Base-by-base conservation (phyloP, 1,284 basidiomycete species). In the Malassezia slooffiae region DNA sequence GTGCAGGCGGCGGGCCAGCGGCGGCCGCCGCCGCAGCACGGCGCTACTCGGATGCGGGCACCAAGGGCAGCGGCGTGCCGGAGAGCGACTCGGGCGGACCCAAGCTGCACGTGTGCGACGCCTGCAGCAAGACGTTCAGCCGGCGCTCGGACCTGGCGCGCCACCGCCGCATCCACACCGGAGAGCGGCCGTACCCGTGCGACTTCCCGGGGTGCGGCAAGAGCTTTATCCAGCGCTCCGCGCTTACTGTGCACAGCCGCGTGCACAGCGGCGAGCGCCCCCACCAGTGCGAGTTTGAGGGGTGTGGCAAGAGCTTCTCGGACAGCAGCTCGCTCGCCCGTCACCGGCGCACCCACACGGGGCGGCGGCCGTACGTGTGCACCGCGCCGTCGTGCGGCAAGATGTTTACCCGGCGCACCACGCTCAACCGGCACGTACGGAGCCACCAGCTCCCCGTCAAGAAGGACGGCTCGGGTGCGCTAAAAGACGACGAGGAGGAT, bases 231-330 rank as follows among this genome's bases (percentile, higher is more conserved):
- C 61, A 62, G 41, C 60, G 60, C 30, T 65, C 62, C 0, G 86
- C 86, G 17, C 72, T 89, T 44, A 83, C 83, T 38, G 86, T 89
- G 4, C 85, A 89, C 68, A 75, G 78, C 42, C 80, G 85, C 28
- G 83, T 85, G 8, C 85, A 89, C 63, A 86, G 85, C 5, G 85
- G 86, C 36, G 85, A 89, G 73, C 84, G 84, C 64, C 85, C 85
- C 2, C 85, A 88, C 70, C 78, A 76, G 47, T 89, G 85, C 72
- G 63, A 67, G 47, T 62, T 62, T 29, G 56, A 59, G 10, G 82
- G 79, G 5, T 89, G 86, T 41, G 62, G 62, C 32, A 76, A 76
- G 58, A 70, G 74, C 6, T 78, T 78, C 60, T 72, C 72, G 38
- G 77, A 78, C 57, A 77, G 76, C 7, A 73, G 71, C 48, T 77